These are phyloP conservation scores for Ophiostoma sp. DNA, from an alignment of 2,329 filamentous ascomycete species.

Conservation along the genomic window DNA sequence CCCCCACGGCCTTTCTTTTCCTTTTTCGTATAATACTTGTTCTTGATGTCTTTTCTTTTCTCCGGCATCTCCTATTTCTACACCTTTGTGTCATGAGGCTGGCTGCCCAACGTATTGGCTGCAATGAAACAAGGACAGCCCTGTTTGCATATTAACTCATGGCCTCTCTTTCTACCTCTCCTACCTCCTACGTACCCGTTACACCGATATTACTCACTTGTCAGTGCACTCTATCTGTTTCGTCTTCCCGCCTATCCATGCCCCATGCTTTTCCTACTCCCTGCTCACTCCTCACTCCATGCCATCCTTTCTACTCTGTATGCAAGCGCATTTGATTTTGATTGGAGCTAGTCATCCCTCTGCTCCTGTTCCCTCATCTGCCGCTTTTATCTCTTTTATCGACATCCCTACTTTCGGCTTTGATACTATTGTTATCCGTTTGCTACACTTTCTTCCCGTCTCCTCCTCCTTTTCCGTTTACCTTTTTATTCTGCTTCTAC, in stretches of 20 bases:
- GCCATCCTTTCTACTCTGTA: not conserved
- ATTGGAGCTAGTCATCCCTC: not conserved
- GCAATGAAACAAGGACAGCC: conserved; percentile 11
- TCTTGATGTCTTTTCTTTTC: not conserved
- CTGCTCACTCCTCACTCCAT: not conserved
- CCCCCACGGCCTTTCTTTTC: not conserved
- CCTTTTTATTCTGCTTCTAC: not conserved
- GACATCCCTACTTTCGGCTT: not conserved
- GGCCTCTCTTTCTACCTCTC: not conserved
- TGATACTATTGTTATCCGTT: not conserved
- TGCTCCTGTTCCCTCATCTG: not conserved
- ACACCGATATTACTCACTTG: conserved; percentile 14
- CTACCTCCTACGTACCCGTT: not conserved
- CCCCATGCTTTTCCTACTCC: not conserved
- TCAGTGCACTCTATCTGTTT: conserved; percentile 12
- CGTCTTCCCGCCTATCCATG: conserved; percentile 4
- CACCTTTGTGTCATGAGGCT: conserved; percentile 7
- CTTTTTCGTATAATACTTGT: not conserved
- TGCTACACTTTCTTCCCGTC: conserved; percentile 1
- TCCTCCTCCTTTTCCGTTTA: not conserved
- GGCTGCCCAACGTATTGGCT: not conserved
- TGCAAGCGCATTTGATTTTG: conserved; percentile 4
- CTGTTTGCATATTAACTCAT: not conserved
- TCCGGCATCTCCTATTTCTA: not conserved
- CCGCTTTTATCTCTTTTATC: conserved; percentile 12